Evolutionary conservation across 306 rosid species (phyloP), one percentile per base, ranked within the genome.

Genomic region (Cicer bijugum): DNA sequence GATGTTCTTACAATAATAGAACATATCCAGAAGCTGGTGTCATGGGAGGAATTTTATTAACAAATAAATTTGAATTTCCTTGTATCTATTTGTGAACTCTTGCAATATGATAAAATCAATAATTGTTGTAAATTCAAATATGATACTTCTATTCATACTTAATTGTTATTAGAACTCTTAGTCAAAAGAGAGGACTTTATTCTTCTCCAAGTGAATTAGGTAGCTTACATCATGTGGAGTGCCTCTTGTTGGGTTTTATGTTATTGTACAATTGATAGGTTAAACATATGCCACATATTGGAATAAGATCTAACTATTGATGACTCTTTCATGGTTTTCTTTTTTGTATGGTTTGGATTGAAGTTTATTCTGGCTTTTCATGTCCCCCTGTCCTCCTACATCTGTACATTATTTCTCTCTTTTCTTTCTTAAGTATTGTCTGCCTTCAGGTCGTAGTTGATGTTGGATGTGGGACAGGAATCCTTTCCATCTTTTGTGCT

Each of bases 391-490:
- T 53, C 23, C 60, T 48, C 10, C 59, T 19, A 38, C 40, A 42
- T 51, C 8, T 28, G 35, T 28, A 28, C 35, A 28, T 28, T 19
- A 62, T 23, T 40, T 19, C 45, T 46, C 40, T 16, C 60, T 82
- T 67, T 74, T 15, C 43, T 47, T 45, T 12, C 45, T 80, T 6
- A 38, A 33, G 62, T 76, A 61, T 66, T 75, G 61, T 69, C 33
- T 89, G 52, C 63, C 70, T 83, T 53, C 85, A 91, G 98, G 98
- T 94, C 60, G 98, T 94, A 20, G 88, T 94, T 75, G 98, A 94
- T 67, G 98, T 94, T 72, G 98, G 98, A 60, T 94, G 98, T 45
- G 98, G 98, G 74, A 91, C 98, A 0, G 98, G 98, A 50, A 91
- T 94, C 76, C 96, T 94, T 62, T 91, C 98, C 28, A 94, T 94